These are phyloP conservation scores for Stromatinia cepivora DNA, from an alignment of 2,329 filamentous ascomycete species.

Conservation along the genomic window DNA sequence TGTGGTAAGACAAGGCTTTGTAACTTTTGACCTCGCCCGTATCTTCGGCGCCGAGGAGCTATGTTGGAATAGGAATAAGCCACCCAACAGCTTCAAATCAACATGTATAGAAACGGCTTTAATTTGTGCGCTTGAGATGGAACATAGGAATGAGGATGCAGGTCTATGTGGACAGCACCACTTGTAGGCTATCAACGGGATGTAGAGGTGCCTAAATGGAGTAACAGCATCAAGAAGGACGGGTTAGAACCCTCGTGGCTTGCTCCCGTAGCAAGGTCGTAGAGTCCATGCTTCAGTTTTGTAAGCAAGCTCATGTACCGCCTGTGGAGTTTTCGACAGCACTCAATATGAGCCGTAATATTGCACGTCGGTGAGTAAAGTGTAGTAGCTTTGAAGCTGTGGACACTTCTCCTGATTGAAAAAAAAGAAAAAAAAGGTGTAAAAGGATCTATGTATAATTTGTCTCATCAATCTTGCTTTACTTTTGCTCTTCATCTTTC, in stretches of 20 bases:
- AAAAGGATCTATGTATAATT: background rate
- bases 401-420: background rate
- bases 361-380: too few species aligned
- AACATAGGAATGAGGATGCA: background rate
- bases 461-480: background rate
- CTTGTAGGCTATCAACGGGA: background rate
- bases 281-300: background rate
- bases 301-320: background rate
- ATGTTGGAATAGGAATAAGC: background rate
- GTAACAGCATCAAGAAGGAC: background rate
- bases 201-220: background rate
- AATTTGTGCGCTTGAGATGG: background rate
- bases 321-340: background rate
- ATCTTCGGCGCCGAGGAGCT: background rate
- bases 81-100: background rate
- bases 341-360: background rate
- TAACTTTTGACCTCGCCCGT: background rate
- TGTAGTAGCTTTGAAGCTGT: background rate
- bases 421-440: background rate
- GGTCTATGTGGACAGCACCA: background rate
- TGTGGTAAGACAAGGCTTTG: background rate
- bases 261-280: background rate
- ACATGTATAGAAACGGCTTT: background rate
- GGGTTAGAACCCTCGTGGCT: background rate
- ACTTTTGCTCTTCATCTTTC: background rate